Conservation (phyloP, 2,329 filamentous ascomycete genomes). For the Pyricularia sp. region DNA sequence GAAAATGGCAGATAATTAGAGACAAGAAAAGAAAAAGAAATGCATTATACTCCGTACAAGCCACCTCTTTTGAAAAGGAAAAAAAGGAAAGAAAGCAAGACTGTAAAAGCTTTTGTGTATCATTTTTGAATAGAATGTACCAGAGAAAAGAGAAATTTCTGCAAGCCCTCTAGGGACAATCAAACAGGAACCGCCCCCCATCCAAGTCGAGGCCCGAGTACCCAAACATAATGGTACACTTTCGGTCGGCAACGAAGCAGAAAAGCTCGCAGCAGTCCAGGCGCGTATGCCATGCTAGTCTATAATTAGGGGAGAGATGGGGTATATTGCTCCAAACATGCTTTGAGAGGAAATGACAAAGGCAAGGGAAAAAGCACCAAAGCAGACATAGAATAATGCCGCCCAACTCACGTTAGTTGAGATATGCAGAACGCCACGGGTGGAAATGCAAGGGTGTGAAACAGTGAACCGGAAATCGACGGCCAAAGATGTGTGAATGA, state of each 20-base stretch:
- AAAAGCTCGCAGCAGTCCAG: background rate
- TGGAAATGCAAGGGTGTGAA: background rate
- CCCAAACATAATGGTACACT: conserved; percentile 1
- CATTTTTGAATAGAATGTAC: background rate
- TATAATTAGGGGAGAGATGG: conserved; percentile 1
- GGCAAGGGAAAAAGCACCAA: background rate
- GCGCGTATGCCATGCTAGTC: conserved; percentile 1
- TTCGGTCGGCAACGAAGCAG: background rate
- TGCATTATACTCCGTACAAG: background rate
- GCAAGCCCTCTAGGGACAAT: background rate
- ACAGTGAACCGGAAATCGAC: background rate
- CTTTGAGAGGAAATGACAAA: background rate
- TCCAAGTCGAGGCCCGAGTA: background rate
- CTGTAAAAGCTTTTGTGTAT: background rate
- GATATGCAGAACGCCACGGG: background rate
- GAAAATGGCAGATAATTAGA: background rate
- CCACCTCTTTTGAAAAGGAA: background rate
- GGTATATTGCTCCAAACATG: conserved; percentile 1
- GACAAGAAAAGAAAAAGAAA: background rate
- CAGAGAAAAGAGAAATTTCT: background rate
- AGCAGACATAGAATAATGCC: background rate
- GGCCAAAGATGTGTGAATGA: background rate
- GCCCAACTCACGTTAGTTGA: background rate
- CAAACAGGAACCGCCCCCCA: background rate
- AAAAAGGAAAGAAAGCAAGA: background rate